Base-by-base conservation (phyloP, 306 rosid species). In the Corylus americana region DNA sequence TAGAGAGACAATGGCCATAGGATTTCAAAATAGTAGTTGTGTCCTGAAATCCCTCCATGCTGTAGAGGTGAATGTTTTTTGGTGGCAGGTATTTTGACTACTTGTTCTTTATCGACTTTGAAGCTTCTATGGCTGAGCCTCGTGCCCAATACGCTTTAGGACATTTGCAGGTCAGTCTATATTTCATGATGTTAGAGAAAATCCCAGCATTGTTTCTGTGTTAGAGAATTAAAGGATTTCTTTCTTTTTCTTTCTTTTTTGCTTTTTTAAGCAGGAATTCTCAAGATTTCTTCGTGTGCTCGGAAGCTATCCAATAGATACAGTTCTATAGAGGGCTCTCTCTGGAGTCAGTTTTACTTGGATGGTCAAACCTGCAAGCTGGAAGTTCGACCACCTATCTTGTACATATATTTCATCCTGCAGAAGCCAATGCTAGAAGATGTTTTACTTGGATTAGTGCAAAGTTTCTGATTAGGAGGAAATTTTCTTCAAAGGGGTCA, bases 51-150 rank as follows among this genome's bases (percentile, higher is more conserved):
- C 7, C 55, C 3, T 55, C 16, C 66, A 44, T 67, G 42, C 47
- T 71, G 47, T 29, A 37, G 77, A 54, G 76, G 25, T 54, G 55
- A 79, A 53, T 53, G 48, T 79, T 78, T 74, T 68, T 45, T 84
- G 76, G 73, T 84, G 49, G 78, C 93, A 94, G 98, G 85, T 90
- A 89, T 70, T 94, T 94, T 47, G 97, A 94, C 85, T 92, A 90
- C 88, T 91, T 92, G 68, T 94, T 94, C 81, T 92, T 89, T 83
- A 85, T 92, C 16, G 98, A 94, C 80, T 88, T 94, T 82, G 96
- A 94, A 83, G 98, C 97, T 73, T 94, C 97, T 1, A 88, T 94
- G 97, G 93, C 95, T 35, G 97, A 94, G 75, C 86, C 93, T 29
- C 94, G 94, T 7, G 91, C 96, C 53, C 98, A 92, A 77, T 77